These are phyloP conservation scores for Apiotrichum mycotoxinovorans DNA, from an alignment of 1,284 basidiomycete species.

Conservation along the genomic window DNA sequence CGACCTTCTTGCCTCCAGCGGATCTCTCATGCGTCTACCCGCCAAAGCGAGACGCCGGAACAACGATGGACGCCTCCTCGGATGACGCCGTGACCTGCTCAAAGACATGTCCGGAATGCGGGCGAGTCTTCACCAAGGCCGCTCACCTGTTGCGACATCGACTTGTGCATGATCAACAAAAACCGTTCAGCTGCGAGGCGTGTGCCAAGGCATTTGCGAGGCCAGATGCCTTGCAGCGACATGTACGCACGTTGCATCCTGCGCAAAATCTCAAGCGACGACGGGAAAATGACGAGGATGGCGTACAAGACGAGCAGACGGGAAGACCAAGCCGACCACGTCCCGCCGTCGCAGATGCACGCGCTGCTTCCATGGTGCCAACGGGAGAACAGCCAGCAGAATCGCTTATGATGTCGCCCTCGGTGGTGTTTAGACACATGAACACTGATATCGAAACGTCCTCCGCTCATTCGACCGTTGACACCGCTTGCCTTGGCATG, in stretches of 20 bases:
- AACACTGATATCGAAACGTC: neutral
- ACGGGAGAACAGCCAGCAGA: neutral
- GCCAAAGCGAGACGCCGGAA: neutral
- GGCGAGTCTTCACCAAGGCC: conserved; percentile 10
- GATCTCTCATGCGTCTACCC: neutral
- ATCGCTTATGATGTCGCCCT: neutral
- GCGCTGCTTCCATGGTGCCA: too few relatives aligned
- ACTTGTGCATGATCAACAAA: conserved; percentile 8
- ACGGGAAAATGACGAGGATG: neutral
- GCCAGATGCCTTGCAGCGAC: conserved; percentile 12
- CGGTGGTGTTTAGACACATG: neutral
- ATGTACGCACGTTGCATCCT: conserved; percentile 9
- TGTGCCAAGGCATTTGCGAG: conserved; percentile 10
- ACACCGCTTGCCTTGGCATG: neutral
- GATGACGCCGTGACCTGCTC: neutral
- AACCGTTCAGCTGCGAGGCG: conserved; percentile 6
- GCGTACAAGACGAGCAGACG: neutral
- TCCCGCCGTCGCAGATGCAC: too few relatives aligned
- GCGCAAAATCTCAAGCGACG: conserved; percentile 1
- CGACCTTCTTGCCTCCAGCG: neutral
- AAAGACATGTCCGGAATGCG: conserved; percentile 5
- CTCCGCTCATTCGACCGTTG: neutral
- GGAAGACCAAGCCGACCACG: neutral
- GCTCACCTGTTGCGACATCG: conserved; percentile 13
- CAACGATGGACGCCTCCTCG: neutral